phyloP scores from a whole-genome alignment of 208 protist genomes.

The Willaertia magna region DNA sequence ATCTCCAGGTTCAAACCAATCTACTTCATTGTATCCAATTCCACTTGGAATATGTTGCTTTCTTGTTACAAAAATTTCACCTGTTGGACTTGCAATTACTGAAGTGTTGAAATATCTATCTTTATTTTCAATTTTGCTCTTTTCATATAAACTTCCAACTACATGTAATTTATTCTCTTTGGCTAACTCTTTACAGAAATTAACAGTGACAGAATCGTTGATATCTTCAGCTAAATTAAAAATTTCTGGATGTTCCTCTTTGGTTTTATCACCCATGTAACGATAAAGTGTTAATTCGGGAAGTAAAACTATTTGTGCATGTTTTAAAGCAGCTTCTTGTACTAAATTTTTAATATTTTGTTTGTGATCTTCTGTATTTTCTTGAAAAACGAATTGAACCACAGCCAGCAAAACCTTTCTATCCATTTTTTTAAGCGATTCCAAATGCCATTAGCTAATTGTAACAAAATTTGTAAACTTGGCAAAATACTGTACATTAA shows the following conservation, averaged over 20 bases:
- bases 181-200: conserved; percentile 9
- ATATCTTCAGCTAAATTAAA: neutral
- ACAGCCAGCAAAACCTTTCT: too few species aligned
- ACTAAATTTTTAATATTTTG: neutral
- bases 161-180: neutral
- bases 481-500: too few species aligned
- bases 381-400: too few species aligned
- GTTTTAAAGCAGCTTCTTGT: neutral
- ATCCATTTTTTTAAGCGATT: too few species aligned
- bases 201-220: neutral
- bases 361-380: too few species aligned
- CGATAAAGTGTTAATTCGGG: conserved; percentile 10
- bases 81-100: neutral
- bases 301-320: neutral
- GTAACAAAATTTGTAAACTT: too few species aligned
- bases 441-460: too few species aligned
- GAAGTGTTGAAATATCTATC: conserved; percentile 13
- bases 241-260: neutral
- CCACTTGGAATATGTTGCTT: conserved; percentile 18
- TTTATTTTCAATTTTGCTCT: neutral
- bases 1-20: conserved; percentile 16
- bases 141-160: conserved; percentile 14
- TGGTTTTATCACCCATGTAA: conserved; percentile 1
- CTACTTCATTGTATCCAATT: conserved; percentile 7
- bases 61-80: neutral